Base-by-base conservation (phyloP, 169 alveolate genomes). In the Plasmodium berghei region DNA sequence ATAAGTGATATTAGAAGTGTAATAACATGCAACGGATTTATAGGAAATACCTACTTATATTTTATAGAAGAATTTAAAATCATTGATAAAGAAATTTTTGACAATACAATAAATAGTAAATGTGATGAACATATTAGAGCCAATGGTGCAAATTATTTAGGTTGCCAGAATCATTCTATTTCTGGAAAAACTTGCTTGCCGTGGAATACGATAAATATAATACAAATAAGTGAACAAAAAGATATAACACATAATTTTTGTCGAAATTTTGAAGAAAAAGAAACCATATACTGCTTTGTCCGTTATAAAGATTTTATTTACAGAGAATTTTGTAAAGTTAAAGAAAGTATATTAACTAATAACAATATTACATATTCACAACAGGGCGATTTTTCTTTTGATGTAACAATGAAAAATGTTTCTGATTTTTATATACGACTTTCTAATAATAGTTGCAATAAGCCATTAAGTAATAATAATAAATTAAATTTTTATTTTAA, bases 361-460 rank as follows among this genome's bases (percentile, higher is more conserved):
- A 34, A 34, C 42, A 64, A 86, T 64, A 70, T 86, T 49, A 14
- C 54, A 0, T 86, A 86, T 59, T 46, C 63, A 24, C 42, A 34
- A n/a, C 42, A 48, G 12, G 6, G 20, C 1, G 0, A 8, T 1
- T 86, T 14, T 28, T 5, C 5, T 24, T 86, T 86, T 52, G 75
- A 86, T 49, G 22, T 86, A 54, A 86, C 87, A 10, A 59, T 86
- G 77, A 86, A 69, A 63, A 86, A 86, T 86, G 91, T 54, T 18
- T 86, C 91, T 14, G 91, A 86, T 86, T 86, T 86, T 86, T 48
- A 49, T 20, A 59, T 86, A 71, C 9, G 16, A 26, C 24, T 86
- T 12, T 10, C 45, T 9, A 1, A 12, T 20, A 14, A 66, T 6
- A 18, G 48, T 14, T 86, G 91, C 49, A n/a, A 9, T 12, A 10